Conservation (phyloP, 192 early-diverging fungal genomes). For the Podila clonocystis region DNA sequence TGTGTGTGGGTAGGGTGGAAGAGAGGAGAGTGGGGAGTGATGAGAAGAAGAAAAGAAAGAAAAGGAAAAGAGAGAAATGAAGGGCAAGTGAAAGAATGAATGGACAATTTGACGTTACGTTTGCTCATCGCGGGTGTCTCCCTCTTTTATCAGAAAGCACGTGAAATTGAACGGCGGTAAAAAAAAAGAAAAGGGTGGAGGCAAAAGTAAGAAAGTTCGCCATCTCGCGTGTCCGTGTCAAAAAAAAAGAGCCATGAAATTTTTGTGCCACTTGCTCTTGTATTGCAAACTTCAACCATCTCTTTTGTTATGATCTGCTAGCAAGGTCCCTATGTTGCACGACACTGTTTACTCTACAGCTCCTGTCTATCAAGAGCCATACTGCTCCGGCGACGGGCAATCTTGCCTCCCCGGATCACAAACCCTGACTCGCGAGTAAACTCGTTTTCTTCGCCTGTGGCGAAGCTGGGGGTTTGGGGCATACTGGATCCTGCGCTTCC, state of each 20-base stretch:
- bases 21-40: background rate
- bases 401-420: constrained; percentile 49
- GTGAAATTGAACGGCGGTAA: background rate
- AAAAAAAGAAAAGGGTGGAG: too few relatives aligned
- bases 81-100: background rate
- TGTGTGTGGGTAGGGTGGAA: background rate
- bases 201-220: too few relatives aligned
- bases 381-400: constrained; percentile 47
- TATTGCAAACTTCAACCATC: too few relatives aligned
- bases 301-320: too few relatives aligned
- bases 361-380: constrained; percentile 33
- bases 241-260: too few relatives aligned
- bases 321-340: too few relatives aligned
- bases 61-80: background rate
- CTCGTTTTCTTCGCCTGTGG: constrained; percentile 21
- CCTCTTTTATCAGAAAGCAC: background rate
- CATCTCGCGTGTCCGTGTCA: too few relatives aligned
- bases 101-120: background rate
- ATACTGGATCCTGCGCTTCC: too few relatives aligned
- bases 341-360: background rate
- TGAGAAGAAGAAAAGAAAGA: background rate
- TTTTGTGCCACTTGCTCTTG: too few relatives aligned
- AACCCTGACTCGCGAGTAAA: constrained; percentile 37
- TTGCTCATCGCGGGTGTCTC: background rate
- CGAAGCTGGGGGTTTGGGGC: constrained; percentile 2